These are phyloP conservation scores for Berberis vulgaris DNA, from an alignment of 164 flowering plant genomes.

Conservation along the genomic window DNA sequence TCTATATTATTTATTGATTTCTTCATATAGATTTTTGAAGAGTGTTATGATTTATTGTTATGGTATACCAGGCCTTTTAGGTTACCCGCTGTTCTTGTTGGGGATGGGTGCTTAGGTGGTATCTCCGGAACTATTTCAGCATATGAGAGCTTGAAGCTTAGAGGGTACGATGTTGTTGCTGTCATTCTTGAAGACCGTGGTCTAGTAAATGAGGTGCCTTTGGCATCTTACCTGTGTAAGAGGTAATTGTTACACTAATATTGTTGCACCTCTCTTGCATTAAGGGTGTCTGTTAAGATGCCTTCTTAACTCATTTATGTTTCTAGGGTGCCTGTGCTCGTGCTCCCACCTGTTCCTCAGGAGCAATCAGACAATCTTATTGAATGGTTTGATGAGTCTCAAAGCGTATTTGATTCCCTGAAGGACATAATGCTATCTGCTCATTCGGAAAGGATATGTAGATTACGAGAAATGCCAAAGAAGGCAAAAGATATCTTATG, in stretches of 20 bases:
- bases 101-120: conserved; percentile 95
- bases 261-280: too few relatives aligned
- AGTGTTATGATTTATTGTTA: neutral
- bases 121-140: conserved; percentile 93
- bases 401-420: conserved; percentile 44
- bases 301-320: neutral
- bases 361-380: conserved; percentile 65
- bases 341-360: conserved; percentile 68
- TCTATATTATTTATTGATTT: too few relatives aligned
- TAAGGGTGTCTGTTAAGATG: neutral
- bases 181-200: conserved; percentile 80
- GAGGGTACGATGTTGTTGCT: conserved; percentile 87
- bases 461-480: conserved; percentile 62
- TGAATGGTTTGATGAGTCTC: conserved; percentile 76
- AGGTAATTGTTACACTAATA: conserved; percentile 27
- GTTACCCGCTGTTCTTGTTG: conserved; percentile 86
- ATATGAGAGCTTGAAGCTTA: conserved; percentile 70
- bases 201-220: conserved; percentile 60
- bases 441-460: conserved; percentile 40
- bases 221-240: conserved; percentile 57
- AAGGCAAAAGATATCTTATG: conserved; percentile 66
- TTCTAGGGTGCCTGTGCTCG: conserved; percentile 73
- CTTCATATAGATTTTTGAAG: too few relatives aligned
- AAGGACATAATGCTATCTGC: conserved; percentile 52
- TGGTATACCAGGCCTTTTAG: conserved; percentile 63